Base-by-base conservation (phyloP, 495 filamentous ascomycete genomes). In the Aspergillus biplanus region DNA sequence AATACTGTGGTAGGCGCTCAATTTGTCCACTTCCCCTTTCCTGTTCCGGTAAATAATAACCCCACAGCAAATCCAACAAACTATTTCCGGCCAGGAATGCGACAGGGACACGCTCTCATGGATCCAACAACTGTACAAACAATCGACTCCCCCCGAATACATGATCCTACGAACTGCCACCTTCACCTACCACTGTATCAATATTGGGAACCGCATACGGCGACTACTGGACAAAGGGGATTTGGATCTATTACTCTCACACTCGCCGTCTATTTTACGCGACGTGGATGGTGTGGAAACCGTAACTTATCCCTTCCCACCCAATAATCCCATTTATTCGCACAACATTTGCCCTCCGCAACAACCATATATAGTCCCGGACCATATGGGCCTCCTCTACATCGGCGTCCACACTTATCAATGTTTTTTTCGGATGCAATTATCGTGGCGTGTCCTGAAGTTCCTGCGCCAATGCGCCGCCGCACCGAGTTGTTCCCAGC, bases 101-200 rank as follows among this genome's bases (percentile, higher is more conserved):
- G 31, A 54, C 13, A 8, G 11, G 16, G 52, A 54, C 5, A 54
- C 52, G 15, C 27, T 54, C 27, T 7, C 8, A 12, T 54, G 52
- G 31, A 32, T 54, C 6, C 31, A 34, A 33, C 12, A 54, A 7
- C 12, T 54, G 5, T 54, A n/a, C 31, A 1, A 54, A 21, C 27
- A 33, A 8, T 54, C 27, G 27, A 54, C 7, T 11, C 52, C 52
- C 5, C 33, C 52, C 13, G 52, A 54, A 16, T 34, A n/a, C 16
- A 11, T 21, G 21, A 34, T 54, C 13, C 5, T 54, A 11, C 52
- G 52, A n/a, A 54, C 52, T 33, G 52, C 33, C 13, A 33, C 33
- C 15, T 54, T 54, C 13, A 16, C 21, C 52, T 54, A 54, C 13
- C 52, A 54, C 52, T 54, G 52, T 12, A 54, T 34, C 33, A 27